Evolutionary conservation across 2,329 filamentous ascomycete species (phyloP).

Genomic region (Fusarium sp.): DNA sequence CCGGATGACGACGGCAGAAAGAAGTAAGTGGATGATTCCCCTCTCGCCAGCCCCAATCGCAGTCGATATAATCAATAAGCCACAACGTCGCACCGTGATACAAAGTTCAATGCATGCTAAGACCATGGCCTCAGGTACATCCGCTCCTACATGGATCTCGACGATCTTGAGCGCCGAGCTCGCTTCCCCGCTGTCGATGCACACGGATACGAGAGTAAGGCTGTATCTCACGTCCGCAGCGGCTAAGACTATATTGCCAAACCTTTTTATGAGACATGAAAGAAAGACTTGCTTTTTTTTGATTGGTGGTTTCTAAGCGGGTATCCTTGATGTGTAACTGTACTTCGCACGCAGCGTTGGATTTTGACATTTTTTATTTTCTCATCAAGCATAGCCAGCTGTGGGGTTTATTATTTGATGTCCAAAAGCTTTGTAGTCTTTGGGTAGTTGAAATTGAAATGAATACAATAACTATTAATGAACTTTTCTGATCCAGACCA

Average conservation of each 20-base stretch:
- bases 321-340: slow-evolving; percentile 27
- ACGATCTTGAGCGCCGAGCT: slow-evolving; percentile 82
- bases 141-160: slow-evolving; percentile 82
- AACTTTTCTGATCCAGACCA: neutral
- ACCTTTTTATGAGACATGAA: slow-evolving; percentile 20
- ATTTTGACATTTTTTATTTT: slow-evolving; percentile 18
- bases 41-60: slow-evolving; percentile 17
- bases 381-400: slow-evolving; percentile 39
- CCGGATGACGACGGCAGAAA: slow-evolving; percentile 76
- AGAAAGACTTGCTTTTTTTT: neutral
- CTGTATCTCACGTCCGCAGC: slow-evolving; percentile 54
- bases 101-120: slow-evolving; percentile 49
- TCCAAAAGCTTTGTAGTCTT: slow-evolving; percentile 6
- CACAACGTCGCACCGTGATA: slow-evolving; percentile 46
- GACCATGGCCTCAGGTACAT: slow-evolving; percentile 74
- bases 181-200: slow-evolving; percentile 76
- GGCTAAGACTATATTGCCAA: neutral
- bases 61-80: slow-evolving; percentile 12
- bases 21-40: slow-evolving; percentile 62
- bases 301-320: slow-evolving; percentile 24
- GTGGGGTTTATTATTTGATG: slow-evolving; percentile 15
- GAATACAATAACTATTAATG: neutral
- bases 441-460: neutral
- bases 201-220: slow-evolving; percentile 62
- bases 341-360: slow-evolving; percentile 17